Base-by-base conservation (phyloP, 306 rosid species). In the Glycine latifolia region DNA sequence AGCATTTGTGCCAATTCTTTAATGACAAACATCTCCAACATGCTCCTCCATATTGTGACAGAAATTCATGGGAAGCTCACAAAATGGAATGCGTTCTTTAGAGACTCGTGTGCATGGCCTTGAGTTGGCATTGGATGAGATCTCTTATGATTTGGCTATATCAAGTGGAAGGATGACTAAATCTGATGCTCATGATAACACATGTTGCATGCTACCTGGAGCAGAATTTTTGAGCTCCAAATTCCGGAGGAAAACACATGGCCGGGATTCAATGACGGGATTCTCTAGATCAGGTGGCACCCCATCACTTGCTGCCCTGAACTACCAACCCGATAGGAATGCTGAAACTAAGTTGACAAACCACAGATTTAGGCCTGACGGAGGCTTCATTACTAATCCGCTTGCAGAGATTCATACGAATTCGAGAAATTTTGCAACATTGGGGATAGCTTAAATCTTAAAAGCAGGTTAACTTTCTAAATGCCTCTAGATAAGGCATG, bases 81-180 rank as follows among this genome's bases (percentile, higher is more conserved):
- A 94, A 80, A 87, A 82, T 54, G 99, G 98, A 82, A 91, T 96
- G 97, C 92, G 26, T 13, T 87, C 97, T 17, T 82, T 96, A 86
- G 99, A 96, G 92, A 89, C 94, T 5, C 99, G 99, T 17, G 99
- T 96, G 7, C 98, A 92, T 77, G 97, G 99, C 71, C 93, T 96
- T 53, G 99, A 96, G 88, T 79, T 93, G 72, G 94, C 97, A 33
- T 69, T 96, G 84, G 99, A 96, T 80, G 99, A 91, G 85, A 91
- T 96, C 82, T 96, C 97, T 59, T 89, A 91, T 84, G 98, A 94
- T 89, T 88, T 96, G 87, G 97, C 98, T 83, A 41, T 89, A 85
- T 82, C 99, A 77, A 93, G 86, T 76, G 96, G 97, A 87, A 91
- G 98, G 89, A 88, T 91, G 91, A 84, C 89, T 33, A 78, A 84